phyloP scores from a whole-genome alignment of 2,329 filamentous ascomycete genomes.

The Zymoseptoria brevis region DNA sequence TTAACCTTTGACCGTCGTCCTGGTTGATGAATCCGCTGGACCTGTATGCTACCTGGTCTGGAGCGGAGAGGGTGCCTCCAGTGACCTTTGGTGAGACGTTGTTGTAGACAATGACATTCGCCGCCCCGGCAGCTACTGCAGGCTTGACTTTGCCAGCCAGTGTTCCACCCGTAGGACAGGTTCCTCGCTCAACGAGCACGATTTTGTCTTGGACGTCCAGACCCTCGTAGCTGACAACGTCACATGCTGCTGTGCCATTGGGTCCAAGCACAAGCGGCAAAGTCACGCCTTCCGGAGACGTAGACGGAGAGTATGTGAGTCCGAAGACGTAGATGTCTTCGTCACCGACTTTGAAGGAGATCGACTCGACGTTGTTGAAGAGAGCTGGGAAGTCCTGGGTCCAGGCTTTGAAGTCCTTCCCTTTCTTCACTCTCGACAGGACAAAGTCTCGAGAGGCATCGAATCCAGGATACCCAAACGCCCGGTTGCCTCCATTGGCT shows the following conservation, averaged over 20 bases:
- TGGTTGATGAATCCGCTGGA: constrained; percentile 59
- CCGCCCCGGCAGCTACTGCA: constrained; percentile 61
- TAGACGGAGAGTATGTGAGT: constrained; percentile 45
- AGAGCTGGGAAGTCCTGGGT: constrained; percentile 13
- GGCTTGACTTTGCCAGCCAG: constrained; percentile 63
- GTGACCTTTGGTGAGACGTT: constrained; percentile 46
- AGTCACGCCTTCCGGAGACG: constrained; percentile 32
- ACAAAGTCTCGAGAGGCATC: constrained; percentile 52
- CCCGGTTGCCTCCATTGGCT: constrained; percentile 52
- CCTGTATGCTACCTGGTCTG: constrained; percentile 42
- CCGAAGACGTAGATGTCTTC: constrained; percentile 44
- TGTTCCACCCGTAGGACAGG: constrained; percentile 40
- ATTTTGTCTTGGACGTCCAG: constrained; percentile 53
- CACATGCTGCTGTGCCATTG: constrained; percentile 55
- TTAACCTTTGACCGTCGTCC: constrained; percentile 50
- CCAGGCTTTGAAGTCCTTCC: constrained; percentile 19
- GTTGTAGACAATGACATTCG: constrained; percentile 68
- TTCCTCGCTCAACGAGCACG: constrained; percentile 61
- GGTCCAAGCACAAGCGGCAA: constrained; percentile 37
- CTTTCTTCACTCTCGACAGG: constrained; percentile 42
- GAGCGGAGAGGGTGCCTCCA: constrained; percentile 52
- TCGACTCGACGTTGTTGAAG: constrained; percentile 21
- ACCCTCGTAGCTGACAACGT: constrained; percentile 53
- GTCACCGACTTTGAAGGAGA: constrained; percentile 29
- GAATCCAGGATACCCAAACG: constrained; percentile 53